These are phyloP conservation scores for Sutorius eximius DNA, from an alignment of 1,284 basidiomycete species.

Conservation along the genomic window DNA sequence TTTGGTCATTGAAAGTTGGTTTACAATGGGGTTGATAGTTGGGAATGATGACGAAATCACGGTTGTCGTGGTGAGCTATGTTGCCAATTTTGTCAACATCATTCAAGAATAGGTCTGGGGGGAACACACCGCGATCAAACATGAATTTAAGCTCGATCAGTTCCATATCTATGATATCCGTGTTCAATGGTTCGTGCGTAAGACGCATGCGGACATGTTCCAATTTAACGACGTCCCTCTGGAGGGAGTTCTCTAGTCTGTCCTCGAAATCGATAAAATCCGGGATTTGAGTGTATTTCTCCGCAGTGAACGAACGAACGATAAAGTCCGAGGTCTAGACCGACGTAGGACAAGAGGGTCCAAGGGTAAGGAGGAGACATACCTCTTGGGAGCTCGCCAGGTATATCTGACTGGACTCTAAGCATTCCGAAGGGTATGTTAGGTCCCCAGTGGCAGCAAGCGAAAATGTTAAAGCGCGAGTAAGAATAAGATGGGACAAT, in stretches of 20 bases:
- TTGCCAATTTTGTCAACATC: conserved; percentile 11
- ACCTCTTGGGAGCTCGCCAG: conserved; percentile 75
- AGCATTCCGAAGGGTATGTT: conserved; percentile 67
- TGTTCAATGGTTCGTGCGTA: conserved; percentile 66
- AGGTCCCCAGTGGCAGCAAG: conserved; percentile 69
- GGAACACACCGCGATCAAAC: conserved; percentile 67
- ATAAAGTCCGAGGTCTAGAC: conserved; percentile 75
- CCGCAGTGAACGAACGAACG: conserved; percentile 69
- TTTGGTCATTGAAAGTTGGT: conserved; percentile 61
- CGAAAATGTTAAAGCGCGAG: conserved; percentile 79
- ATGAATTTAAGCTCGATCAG: conserved; percentile 81
- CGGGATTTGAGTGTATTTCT: conserved; percentile 84
- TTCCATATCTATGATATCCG: conserved; percentile 74
- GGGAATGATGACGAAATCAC: conserved; percentile 76
- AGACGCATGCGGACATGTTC: conserved; percentile 82
- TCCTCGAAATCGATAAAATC: conserved; percentile 81
- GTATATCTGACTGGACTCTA: conserved; percentile 79
- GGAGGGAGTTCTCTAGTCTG: conserved; percentile 74
- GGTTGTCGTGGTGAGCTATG: conserved; percentile 75
- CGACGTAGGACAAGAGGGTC: conserved; percentile 4
- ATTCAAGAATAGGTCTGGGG: conserved; percentile 6
- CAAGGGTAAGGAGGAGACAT: conserved; percentile 13
- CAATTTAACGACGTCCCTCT: conserved; percentile 74
- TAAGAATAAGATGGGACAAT: conserved; percentile 75
- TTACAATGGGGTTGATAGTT: conserved; percentile 67